phyloP scores from a whole-genome alignment of 2,329 filamentous ascomycete species.

The Aspergillus sp. region DNA sequence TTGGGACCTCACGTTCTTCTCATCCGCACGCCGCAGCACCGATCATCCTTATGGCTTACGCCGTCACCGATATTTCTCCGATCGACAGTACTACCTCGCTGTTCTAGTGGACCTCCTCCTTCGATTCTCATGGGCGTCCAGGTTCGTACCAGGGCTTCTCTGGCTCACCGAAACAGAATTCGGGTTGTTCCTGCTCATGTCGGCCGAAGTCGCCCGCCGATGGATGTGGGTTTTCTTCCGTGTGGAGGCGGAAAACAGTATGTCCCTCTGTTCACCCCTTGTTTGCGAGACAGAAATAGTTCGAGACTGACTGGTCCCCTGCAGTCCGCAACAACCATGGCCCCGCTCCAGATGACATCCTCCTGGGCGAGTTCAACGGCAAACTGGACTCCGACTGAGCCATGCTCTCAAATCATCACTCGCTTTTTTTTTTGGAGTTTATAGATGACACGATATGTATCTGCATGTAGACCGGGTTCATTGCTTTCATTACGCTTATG shows the following conservation, averaged over 20 bases:
- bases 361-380: conserved; percentile 68
- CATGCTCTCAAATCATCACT: not conserved
- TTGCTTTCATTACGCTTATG: conserved; percentile 3
- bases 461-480: conserved; percentile 18
- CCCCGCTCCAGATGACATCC: conserved; percentile 64
- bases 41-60: conserved; percentile 77
- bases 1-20: conserved; percentile 89
- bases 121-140: conserved; percentile 87
- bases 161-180: conserved; percentile 83
- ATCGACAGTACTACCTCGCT: conserved; percentile 76
- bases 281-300: not conserved
- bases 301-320: conserved; percentile 8
- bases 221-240: conserved; percentile 99
- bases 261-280: conserved; percentile 28
- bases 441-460: conserved; percentile 17
- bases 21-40: conserved; percentile 56
- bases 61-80: conserved; percentile 68
- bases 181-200: conserved; percentile 82
- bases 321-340: conserved; percentile 54
- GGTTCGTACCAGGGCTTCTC: conserved; percentile 77
- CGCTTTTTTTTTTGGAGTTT: not conserved
- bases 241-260: conserved; percentile 88
- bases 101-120: conserved; percentile 76
- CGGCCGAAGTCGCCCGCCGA: conserved; percentile 79
- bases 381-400: conserved; percentile 62